phyloP scores from a whole-genome alignment of 805 yeast genomes.

The Saturnispora saitoi region DNA sequence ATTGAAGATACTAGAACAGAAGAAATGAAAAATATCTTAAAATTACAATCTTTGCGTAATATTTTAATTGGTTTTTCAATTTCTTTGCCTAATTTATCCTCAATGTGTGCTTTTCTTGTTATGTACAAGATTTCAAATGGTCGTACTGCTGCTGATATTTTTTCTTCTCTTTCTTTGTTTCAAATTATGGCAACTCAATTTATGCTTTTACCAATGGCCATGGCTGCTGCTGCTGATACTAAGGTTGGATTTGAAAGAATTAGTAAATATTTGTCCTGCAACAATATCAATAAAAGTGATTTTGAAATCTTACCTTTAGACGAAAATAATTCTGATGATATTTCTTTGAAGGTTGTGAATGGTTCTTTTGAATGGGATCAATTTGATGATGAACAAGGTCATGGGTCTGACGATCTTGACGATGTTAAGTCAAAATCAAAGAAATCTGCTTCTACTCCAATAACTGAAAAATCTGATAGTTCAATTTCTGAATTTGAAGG shows the following conservation, averaged over 20 bases:
- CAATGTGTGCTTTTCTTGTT: conserved; percentile 49
- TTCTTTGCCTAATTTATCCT: conserved; percentile 54
- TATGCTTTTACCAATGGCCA: conserved; percentile 60
- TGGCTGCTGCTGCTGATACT: conserved; percentile 60
- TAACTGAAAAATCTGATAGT: background rate
- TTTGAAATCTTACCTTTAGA: conserved; percentile 15
- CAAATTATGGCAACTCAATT: conserved; percentile 53
- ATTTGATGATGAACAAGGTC: conserved; percentile 30
- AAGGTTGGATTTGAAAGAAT: conserved; percentile 51
- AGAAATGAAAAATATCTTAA: conserved; percentile 55
- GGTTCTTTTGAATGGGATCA: conserved; percentile 65
- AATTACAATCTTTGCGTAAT: conserved; percentile 57
- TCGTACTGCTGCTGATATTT: conserved; percentile 50
- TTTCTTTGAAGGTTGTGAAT: conserved; percentile 43
- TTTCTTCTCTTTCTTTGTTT: conserved; percentile 62
- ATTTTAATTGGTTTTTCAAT: conserved; percentile 49
- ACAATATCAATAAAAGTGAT: conserved; percentile 32
- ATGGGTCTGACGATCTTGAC: conserved; percentile 10
- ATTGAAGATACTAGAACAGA: conserved; percentile 45
- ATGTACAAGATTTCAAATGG: conserved; percentile 29
- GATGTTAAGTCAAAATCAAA: background rate
- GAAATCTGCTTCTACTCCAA: background rate
- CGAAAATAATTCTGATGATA: conserved; percentile 10
- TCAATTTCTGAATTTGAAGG: background rate
- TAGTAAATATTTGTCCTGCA: conserved; percentile 38